Conservation (phyloP, 2,329 filamentous ascomycete genomes). For the Fusarium veterinarium region DNA sequence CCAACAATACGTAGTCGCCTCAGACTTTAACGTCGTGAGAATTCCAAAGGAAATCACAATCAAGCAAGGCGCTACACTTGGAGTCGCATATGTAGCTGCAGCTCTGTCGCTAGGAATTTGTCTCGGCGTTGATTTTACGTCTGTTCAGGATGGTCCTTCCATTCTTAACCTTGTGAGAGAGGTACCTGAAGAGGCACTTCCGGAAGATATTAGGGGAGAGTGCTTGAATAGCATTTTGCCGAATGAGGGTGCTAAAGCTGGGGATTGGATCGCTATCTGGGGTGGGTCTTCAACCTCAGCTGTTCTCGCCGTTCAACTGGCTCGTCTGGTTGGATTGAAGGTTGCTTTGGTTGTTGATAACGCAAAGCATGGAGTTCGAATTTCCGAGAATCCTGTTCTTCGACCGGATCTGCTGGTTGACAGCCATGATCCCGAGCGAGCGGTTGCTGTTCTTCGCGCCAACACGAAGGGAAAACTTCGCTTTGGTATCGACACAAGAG, state of each 20-base stretch:
- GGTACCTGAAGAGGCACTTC: conserved; percentile 60
- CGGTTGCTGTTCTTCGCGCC: conserved; percentile 70
- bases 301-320: conserved; percentile 73
- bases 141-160: conserved; percentile 59
- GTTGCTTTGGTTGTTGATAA: conserved; percentile 75
- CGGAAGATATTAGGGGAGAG: conserved; percentile 71
- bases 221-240: conserved; percentile 66
- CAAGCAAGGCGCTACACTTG: conserved; percentile 70
- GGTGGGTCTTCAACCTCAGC: conserved; percentile 80
- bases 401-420: conserved; percentile 75
- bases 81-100: conserved; percentile 78
- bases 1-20: conserved; percentile 75
- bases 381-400: conserved; percentile 58
- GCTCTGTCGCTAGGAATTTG: conserved; percentile 75
- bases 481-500: conserved; percentile 76
- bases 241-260: conserved; percentile 64
- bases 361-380: conserved; percentile 71
- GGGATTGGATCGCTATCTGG: conserved; percentile 81
- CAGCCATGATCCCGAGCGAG: conserved; percentile 72
- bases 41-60: conserved; percentile 65
- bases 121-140: conserved; percentile 73
- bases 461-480: conserved; percentile 68
- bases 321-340: conserved; percentile 71
- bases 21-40: conserved; percentile 72
- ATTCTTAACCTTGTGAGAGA: conserved; percentile 62